Evolutionary conservation across 2,329 filamentous ascomycete genomes (phyloP), one percentile per base, ranked within the genome.

Genomic region (Lasiodiplodia theobromae): DNA sequence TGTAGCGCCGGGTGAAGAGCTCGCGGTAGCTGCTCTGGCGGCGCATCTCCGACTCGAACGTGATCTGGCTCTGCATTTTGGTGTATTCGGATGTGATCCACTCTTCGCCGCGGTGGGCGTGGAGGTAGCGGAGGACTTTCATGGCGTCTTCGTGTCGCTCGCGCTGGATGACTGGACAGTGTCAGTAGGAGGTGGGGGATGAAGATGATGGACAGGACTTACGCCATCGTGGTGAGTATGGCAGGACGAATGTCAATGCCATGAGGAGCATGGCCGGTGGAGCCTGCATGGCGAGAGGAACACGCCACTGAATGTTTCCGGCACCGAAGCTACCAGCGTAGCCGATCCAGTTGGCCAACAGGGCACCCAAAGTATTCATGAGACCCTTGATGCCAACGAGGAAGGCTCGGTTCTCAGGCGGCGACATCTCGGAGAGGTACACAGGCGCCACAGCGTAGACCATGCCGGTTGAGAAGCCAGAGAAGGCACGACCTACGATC

Each of bases 311-410:
- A 0, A 70, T 52, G 53, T 77, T 71, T 0, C 76, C 76, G 10
- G 68, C 23, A 0, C 74, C 75, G 65, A 76, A 81, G 0, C 74
- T 74, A 10, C 80, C 75, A 2, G 74, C 77, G 67, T 80, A 82
- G 3, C 80, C 81, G 54, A 83, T 77, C 80, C 80, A 83, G 58
- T 78, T 79, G 1, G 79, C 81, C 11, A 73, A 64, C 69, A 80
- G 77, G 60, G 77, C 82, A 4, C 81, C 82, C 7, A 79, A 67
- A 0, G 78, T 73, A 31, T 71, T 53, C 71, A 62, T 62, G 16
- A 62, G 57, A 1, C 57, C 57, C 14, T 62, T 62, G 7, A 62
- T 16, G 7, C 57, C 57, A 0, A 62, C 57, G 3, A 62, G 14
- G 38, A 62, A 62, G 2, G 57, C 57, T 8, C 57, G 38, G 16